A percentile compares a stretch with the other conserved stretches of the same genome.
Evolutionary conservation across 2,329 filamentous ascomycete genomes (phyloP).

Genomic region (Biscogniauxia marginata): DNA sequence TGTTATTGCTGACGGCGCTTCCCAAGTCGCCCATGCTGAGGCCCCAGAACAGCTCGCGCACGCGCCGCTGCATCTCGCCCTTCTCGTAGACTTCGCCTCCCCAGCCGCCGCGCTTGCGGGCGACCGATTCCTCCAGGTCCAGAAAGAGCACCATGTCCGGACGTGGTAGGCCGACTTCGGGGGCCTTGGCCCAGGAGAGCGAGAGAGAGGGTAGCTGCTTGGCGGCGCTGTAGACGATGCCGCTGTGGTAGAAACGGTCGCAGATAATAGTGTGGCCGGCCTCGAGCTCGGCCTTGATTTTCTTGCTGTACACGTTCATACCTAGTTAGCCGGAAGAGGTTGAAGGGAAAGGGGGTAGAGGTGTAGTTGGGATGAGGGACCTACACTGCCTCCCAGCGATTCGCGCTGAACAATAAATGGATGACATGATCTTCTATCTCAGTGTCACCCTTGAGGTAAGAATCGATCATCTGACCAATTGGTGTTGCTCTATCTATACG

Average conservation of each 20-base stretch:
- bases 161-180: conserved; percentile 81
- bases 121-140: conserved; percentile 72
- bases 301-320: conserved; percentile 42
- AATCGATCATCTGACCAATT: conserved; percentile 84
- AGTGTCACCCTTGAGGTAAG: conserved; percentile 70
- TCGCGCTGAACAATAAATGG: conserved; percentile 86
- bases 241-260: conserved; percentile 94
- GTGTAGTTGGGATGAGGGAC: conserved; percentile 22
- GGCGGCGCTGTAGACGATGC: conserved; percentile 88
- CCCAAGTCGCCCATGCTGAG: conserved; percentile 48
- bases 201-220: conserved; percentile 71
- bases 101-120: conserved; percentile 77
- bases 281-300: conserved; percentile 54
- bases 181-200: conserved; percentile 77
- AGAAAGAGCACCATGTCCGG: conserved; percentile 89
- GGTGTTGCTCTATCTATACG: conserved; percentile 72
- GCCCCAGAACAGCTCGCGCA: conserved; percentile 70
- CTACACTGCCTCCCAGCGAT: conserved; percentile 76
- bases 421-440: conserved; percentile 85
- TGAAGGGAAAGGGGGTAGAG: background rate
- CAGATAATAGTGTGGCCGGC: conserved; percentile 75
- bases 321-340: background rate
- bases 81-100: conserved; percentile 88
- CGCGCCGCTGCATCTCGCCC: conserved; percentile 75
- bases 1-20: conserved; percentile 22